These are phyloP conservation scores for Phlebiopsis flavidoalba DNA, from an alignment of 768 basidiomycete species.

Conservation along the genomic window DNA sequence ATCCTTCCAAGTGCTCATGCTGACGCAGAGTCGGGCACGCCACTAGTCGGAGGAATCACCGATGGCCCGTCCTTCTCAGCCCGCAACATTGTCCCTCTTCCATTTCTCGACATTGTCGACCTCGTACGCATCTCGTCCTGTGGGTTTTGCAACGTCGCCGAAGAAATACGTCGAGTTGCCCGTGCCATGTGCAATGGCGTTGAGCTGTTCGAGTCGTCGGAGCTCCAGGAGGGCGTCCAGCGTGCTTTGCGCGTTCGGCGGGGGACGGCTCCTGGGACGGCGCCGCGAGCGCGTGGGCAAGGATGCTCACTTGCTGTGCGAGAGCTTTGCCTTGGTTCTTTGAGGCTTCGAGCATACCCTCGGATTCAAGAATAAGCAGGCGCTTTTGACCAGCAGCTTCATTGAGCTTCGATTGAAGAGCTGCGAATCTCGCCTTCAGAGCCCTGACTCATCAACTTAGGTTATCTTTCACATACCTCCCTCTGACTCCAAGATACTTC, in stretches of 20 bases:
- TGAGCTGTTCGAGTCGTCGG: constrained; percentile 45
- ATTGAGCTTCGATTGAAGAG: constrained; percentile 44
- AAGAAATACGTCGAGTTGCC: constrained; percentile 58
- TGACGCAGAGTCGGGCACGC: too few relatives aligned
- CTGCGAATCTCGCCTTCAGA: neutral
- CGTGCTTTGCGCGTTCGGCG: constrained; percentile 34
- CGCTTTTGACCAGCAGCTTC: constrained; percentile 51
- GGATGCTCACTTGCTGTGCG: constrained; percentile 41
- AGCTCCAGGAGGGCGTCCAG: constrained; percentile 42
- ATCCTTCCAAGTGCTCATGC: too few relatives aligned
- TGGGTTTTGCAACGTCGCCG: neutral
- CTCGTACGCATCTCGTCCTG: constrained; percentile 1
- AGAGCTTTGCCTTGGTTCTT: constrained; percentile 42
- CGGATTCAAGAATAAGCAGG: constrained; percentile 45
- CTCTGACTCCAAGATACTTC: constrained; percentile 50
- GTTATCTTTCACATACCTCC: constrained; percentile 30
- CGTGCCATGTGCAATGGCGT: constrained; percentile 43
- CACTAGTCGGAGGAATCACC: too few relatives aligned
- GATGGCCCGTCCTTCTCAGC: neutral
- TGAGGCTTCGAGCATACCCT: constrained; percentile 42
- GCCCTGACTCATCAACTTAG: too few relatives aligned
- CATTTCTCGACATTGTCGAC: constrained; percentile 6
- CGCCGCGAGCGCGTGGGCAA: constrained; percentile 37
- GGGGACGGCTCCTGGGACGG: constrained; percentile 25
- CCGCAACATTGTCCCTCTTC: neutral